Percentiles rank a stretch among this genome's conserved stretches.
Evolutionary conservation across 2,329 filamentous ascomycete species (phyloP).

Genomic region (Phialophora tarda): DNA sequence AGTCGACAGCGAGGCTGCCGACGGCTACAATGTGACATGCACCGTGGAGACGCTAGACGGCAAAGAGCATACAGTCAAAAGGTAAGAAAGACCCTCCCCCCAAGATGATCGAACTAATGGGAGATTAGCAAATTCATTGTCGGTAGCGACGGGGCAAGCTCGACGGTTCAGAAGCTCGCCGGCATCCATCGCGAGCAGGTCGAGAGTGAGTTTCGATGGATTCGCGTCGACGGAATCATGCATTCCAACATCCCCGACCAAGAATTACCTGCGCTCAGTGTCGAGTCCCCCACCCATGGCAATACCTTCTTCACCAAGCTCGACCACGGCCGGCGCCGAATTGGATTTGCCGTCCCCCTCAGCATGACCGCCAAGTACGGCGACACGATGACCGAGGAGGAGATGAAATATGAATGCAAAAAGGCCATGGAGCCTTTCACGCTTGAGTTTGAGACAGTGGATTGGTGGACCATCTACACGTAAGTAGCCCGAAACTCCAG

Average conservation of each 20-base stretch:
- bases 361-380: slow-evolving; percentile 7
- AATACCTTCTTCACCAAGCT: neutral
- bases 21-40: neutral
- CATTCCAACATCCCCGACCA: slow-evolving; percentile 7
- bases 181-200: neutral
- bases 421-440: slow-evolving; percentile 4
- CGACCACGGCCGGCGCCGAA: slow-evolving; percentile 1
- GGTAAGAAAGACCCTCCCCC: neutral
- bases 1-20: too few species aligned
- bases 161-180: neutral
- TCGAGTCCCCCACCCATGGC: slow-evolving; percentile 14
- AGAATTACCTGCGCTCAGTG: neutral
- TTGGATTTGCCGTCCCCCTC: slow-evolving; percentile 5
- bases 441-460: slow-evolving; percentile 8
- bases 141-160: slow-evolving; percentile 2
- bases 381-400: slow-evolving; percentile 7
- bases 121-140: slow-evolving; percentile 11
- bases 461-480: slow-evolving; percentile 1
- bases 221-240: slow-evolving; percentile 10
- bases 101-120: neutral
- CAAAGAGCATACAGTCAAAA: neutral
- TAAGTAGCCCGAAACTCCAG: too few species aligned
- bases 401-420: neutral
- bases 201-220: slow-evolving; percentile 3
- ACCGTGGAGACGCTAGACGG: neutral